These are phyloP conservation scores for Hericium rajendrae DNA, from an alignment of 768 basidiomycete species.

Conservation along the genomic window DNA sequence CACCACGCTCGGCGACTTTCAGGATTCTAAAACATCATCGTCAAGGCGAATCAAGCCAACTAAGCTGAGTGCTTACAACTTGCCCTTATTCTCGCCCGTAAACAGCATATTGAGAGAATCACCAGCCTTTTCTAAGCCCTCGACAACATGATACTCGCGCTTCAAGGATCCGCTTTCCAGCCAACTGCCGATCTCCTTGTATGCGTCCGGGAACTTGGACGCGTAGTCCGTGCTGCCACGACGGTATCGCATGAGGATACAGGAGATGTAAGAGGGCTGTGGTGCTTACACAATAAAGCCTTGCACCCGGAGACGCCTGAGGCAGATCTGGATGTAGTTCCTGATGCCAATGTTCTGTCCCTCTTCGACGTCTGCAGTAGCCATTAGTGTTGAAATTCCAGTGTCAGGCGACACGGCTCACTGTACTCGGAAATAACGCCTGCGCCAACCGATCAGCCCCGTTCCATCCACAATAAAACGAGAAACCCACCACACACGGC, in stretches of 20 bases:
- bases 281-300: slow-evolving; percentile 71
- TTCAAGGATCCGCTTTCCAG: not conserved
- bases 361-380: slow-evolving; percentile 29
- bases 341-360: slow-evolving; percentile 53
- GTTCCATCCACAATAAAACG: not conserved
- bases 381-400: not conserved
- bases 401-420: slow-evolving; percentile 22
- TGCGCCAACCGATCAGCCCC: slow-evolving; percentile 17
- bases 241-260: not conserved
- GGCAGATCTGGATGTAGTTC: slow-evolving; percentile 60
- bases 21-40: not conserved
- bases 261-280: not conserved
- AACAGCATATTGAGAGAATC: not conserved
- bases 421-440: slow-evolving; percentile 84
- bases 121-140: not conserved
- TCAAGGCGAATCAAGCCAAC: not conserved
- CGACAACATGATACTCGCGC: not conserved
- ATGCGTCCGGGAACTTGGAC: not conserved
- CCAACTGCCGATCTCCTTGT: not conserved
- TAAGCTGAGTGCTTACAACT: not conserved
- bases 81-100: not conserved
- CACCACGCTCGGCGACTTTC: not conserved
- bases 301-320: slow-evolving; percentile 67
- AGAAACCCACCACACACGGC: slow-evolving; percentile 57
- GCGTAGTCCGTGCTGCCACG: not conserved